phyloP scores from a whole-genome alignment of 2,329 filamentous ascomycete species.

The Fusarium illudens region DNA sequence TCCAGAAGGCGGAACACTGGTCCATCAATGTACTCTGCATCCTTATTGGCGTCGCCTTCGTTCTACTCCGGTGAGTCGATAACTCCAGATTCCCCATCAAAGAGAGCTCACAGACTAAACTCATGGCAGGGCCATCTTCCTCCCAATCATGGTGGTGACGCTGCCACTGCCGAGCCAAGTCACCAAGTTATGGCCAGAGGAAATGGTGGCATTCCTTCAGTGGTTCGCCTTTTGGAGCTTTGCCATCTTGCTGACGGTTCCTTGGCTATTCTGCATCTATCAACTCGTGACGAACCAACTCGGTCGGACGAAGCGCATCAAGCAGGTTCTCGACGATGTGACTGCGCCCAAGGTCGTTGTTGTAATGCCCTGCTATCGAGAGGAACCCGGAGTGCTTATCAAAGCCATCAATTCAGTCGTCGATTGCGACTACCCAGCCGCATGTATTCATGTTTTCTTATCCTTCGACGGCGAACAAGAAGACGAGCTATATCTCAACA shows the following conservation, averaged over 20 bases:
- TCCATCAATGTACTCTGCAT: constrained; percentile 81
- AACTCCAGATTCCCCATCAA: neutral
- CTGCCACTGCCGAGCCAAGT: constrained; percentile 81
- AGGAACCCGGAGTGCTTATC: constrained; percentile 83
- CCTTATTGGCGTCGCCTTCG: constrained; percentile 77
- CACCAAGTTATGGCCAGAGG: constrained; percentile 73
- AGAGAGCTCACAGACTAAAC: neutral
- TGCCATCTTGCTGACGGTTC: constrained; percentile 81
- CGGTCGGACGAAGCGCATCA: constrained; percentile 82
- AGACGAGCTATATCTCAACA: constrained; percentile 87
- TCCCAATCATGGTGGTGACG: constrained; percentile 94
- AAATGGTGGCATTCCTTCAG: constrained; percentile 77
- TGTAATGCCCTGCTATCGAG: constrained; percentile 97
- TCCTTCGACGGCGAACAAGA: constrained; percentile 93
- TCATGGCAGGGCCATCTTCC: constrained; percentile 73
- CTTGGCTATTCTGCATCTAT: constrained; percentile 93
- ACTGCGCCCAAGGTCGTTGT: constrained; percentile 94
- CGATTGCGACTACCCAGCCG: constrained; percentile 90
- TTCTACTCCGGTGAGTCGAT: constrained; percentile 71
- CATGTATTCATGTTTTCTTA: constrained; percentile 92
- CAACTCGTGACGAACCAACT: constrained; percentile 88
- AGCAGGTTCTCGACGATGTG: constrained; percentile 82
- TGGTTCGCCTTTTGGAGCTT: constrained; percentile 98
- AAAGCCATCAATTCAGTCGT: constrained; percentile 91
- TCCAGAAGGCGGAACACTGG: constrained; percentile 87